Evolutionary conservation across 495 filamentous ascomycete species (phyloP).

Genomic region (Oleoguttula mirabilis): DNA sequence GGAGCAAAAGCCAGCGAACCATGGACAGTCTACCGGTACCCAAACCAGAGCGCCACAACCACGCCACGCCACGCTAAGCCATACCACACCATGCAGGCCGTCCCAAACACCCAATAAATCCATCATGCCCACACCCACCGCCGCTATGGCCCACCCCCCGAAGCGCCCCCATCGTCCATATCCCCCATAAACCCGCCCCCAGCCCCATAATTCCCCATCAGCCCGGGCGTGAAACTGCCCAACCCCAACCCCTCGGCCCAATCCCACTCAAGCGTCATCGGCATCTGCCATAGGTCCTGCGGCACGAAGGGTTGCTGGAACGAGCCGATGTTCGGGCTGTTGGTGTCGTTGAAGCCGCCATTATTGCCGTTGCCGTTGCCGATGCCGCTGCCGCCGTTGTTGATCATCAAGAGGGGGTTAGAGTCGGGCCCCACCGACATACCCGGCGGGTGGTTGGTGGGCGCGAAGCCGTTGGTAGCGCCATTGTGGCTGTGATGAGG

Average conservation of each 20-base stretch:
- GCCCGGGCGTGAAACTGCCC: conserved; percentile 18
- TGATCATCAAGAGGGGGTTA: not conserved
- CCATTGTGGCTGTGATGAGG: not conserved
- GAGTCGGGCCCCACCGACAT: not conserved
- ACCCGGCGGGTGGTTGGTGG: not conserved
- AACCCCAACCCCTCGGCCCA: conserved; percentile 57
- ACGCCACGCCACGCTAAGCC: too few species aligned
- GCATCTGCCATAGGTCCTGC: conserved; percentile 93
- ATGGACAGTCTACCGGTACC: too few species aligned
- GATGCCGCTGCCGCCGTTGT: not conserved
- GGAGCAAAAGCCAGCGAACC: too few species aligned
- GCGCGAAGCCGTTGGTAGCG: not conserved
- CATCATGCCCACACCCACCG: too few species aligned
- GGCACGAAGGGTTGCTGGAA: conserved; percentile 91
- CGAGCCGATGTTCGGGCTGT: conserved; percentile 16
- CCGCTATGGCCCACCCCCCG: too few species aligned
- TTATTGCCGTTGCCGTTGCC: not conserved
- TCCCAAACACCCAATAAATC: too few species aligned
- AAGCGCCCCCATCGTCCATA: too few species aligned
- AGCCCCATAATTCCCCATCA: conserved; percentile 1
- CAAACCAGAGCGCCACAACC: too few species aligned
- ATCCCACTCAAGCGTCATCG: conserved; percentile 95
- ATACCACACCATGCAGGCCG: too few species aligned
- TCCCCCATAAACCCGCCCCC: not conserved
- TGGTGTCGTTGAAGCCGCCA: not conserved